phyloP scores from a whole-genome alignment of 2,329 filamentous ascomycete genomes.

The Sarocladiaceae sp. region DNA sequence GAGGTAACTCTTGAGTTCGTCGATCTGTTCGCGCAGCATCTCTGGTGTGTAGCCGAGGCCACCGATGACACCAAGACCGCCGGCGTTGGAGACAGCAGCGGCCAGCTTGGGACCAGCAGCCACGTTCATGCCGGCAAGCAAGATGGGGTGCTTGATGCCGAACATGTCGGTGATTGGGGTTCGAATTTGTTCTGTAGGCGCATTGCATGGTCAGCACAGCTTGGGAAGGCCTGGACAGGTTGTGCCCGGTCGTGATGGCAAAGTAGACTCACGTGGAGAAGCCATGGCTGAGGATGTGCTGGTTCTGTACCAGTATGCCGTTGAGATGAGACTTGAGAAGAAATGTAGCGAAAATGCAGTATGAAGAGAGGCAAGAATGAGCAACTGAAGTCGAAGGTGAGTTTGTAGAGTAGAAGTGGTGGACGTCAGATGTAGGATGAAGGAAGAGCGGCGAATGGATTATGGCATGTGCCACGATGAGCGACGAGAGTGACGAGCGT shows the following conservation, averaged over 20 bases:
- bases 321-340: conserved; percentile 1
- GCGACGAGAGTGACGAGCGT: background rate
- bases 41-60: conserved; percentile 94
- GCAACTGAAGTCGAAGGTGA: background rate
- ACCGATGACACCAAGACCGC: conserved; percentile 92
- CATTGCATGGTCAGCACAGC: background rate
- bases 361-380: conserved; percentile 1
- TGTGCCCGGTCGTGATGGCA: background rate
- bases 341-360: background rate
- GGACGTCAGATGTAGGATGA: too few species aligned
- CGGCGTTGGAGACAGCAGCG: conserved; percentile 93
- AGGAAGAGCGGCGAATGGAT: background rate
- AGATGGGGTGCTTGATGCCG: conserved; percentile 92
- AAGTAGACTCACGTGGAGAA: conserved; percentile 13
- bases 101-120: conserved; percentile 94
- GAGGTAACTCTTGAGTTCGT: conserved; percentile 84
- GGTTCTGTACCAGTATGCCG: too few species aligned
- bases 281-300: conserved; percentile 12
- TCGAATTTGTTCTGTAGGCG: conserved; percentile 53
- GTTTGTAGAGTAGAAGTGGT: background rate
- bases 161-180: conserved; percentile 93
- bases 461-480: conserved; percentile 1
- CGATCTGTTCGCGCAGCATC: conserved; percentile 92
- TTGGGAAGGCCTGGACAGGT: background rate
- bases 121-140: conserved; percentile 98